Base-by-base conservation (phyloP, 495 filamentous ascomycete species). In the Recurvomyces mirabilis region DNA sequence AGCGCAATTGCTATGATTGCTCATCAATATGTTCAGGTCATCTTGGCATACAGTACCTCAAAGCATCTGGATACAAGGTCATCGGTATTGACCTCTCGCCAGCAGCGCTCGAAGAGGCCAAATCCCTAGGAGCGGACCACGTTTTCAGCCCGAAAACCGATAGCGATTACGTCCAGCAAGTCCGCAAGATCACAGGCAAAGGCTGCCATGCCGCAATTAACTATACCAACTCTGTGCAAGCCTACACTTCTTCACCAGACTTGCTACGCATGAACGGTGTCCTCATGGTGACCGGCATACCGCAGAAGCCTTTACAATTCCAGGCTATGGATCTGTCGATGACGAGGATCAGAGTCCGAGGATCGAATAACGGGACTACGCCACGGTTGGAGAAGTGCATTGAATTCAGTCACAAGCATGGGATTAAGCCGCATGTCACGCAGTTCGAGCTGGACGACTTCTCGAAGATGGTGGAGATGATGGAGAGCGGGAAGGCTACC, bases 11-110 rank as follows among this genome's bases (percentile, higher is more conserved):
- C n/a, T n/a, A n/a, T n/a, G n/a, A n/a, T n/a, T n/a, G n/a, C n/a
- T n/a, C n/a, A n/a, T n/a, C n/a, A n/a, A n/a, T n/a, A n/a, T n/a
- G n/a, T n/a, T n/a, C n/a, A n/a, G n/a, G n/a, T n/a, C 41, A 51
- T 14, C 41, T 39, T 15, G 57, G 52, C 9, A 46, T 60, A 24
- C 49, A 58, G 46, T 60, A 60, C 41, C 53, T 56, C 15, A 58
- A 58, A 47, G 55, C 55, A 7, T 52, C 53, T 44, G 55, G 55
- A 10, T 46, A 47, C 18, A 58, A 58, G 23, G 56, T 60, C 26
- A 52, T 56, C 41, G 61, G 57, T 15, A 49, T 60, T 6, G 62
- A 65, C 25, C 47, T 65, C 25, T 46, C 42, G 5, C 46, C 51
- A 25, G 39, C 50, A 5, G 45, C 46, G 0, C 45, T 61, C 11